Evolutionary conservation across 306 rosid genomes (phyloP).

Genomic region (Carpinus viminea): DNA sequence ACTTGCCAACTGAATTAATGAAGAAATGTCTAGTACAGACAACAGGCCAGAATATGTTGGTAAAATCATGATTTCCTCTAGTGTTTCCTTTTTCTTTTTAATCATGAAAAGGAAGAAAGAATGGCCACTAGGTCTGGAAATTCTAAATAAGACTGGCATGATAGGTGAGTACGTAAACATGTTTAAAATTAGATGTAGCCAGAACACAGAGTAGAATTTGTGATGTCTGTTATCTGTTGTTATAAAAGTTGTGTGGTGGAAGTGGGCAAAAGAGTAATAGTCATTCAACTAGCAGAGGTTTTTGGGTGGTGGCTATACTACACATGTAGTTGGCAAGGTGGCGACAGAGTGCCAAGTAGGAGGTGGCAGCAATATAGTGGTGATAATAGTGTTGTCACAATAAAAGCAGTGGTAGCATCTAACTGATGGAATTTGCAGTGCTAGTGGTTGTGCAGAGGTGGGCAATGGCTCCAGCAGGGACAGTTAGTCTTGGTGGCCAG

Average conservation of each 20-base stretch:
- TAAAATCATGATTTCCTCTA: background rate
- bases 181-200: background rate
- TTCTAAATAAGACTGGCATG: background rate
- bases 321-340: background rate
- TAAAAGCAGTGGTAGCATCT: background rate
- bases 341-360: background rate
- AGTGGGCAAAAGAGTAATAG: background rate
- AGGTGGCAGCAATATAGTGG: background rate
- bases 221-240: background rate
- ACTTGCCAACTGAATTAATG: constrained; percentile 14
- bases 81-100: background rate
- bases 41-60: constrained; percentile 3
- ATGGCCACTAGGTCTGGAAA: background rate
- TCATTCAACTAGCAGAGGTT: background rate
- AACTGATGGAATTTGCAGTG: background rate
- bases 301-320: background rate
- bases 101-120: no score
- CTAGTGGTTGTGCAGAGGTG: background rate
- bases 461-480: background rate
- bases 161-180: background rate
- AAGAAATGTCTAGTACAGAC: constrained; percentile 19
- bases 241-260: background rate
- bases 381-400: background rate
- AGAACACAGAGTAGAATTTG: background rate
- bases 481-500: background rate